Conservation (phyloP, 345 rosid species). For the Ceriops tagal region DNA sequence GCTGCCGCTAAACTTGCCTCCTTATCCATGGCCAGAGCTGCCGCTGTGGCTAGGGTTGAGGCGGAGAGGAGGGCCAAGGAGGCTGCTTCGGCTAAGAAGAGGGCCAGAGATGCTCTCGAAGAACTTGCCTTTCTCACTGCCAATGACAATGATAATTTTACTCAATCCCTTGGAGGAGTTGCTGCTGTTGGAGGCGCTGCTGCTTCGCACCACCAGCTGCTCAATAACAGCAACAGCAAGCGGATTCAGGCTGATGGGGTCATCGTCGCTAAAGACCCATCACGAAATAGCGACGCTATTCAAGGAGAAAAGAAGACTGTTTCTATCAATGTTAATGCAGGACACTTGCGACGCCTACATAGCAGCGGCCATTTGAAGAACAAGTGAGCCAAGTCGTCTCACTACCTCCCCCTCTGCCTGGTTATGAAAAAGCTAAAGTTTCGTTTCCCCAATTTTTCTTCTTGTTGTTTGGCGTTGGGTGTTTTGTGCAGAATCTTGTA, state of each 20-base stretch:
- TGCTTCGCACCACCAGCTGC: too few relatives aligned
- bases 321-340: not conserved
- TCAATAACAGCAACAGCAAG: too few relatives aligned
- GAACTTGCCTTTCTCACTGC: conserved; percentile 34
- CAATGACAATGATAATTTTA: conserved; percentile 11
- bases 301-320: not conserved
- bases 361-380: too few relatives aligned
- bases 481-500: too few relatives aligned
- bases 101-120: conserved; percentile 45
- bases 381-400: too few relatives aligned
- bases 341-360: conserved; percentile 1
- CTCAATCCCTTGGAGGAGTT: too few relatives aligned
- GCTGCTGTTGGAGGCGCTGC: too few relatives aligned
- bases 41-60: conserved; percentile 25
- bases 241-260: not conserved
- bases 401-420: too few relatives aligned
- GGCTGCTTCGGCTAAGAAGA: conserved; percentile 37
- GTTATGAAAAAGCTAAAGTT: too few relatives aligned
- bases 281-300: too few relatives aligned
- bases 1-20: conserved; percentile 48
- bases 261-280: not conserved
- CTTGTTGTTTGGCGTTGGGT: too few relatives aligned
- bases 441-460: too few relatives aligned
- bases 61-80: conserved; percentile 35
- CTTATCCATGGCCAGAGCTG: conserved; percentile 32